Base-by-base conservation (phyloP, 176 grass and related monocot species). In the maize (Zea mays) region DNA sequence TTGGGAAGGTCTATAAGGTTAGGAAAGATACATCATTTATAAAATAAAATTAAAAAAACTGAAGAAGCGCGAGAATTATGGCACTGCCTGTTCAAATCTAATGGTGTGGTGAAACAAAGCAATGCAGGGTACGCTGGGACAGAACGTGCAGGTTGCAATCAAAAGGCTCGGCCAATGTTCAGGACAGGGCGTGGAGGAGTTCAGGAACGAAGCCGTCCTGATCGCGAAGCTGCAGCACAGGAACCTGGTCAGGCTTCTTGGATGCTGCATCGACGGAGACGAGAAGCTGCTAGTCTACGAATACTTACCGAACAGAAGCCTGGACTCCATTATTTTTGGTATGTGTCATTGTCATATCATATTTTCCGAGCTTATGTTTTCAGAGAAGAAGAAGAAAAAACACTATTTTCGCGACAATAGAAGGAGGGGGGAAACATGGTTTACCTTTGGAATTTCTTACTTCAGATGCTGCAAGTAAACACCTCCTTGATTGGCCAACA, bases 1-100 rank as follows among this genome's bases (percentile, higher is more conserved):
- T 92, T 2, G 90, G 79, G 1, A 82, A 79, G 20, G 90, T 92
- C 21, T 92, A 89, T 0, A 89, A 86, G 86, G 75, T 92, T 72
- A 47, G 11, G 12, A 54, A 49, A 16, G 5, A 70, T 3, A 42
- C 1, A 2, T 48, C 3, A 34, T 71, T 43, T 16, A 27, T 27
- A 1, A 27, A 27, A n/a, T n/a, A n/a, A n/a, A n/a, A n/a, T n/a
- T n/a, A 47, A 59, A 27, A 11, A 10, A 12, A 10, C 1, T 9
- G 20, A 0, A 57, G 8, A 72, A 1, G 5, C 42, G 9, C 9
- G 4, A 46, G 38, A 58, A 38, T n/a, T 35, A 21, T 20, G 0
- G 14, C 6, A 16, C 14, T 15, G 0, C 3, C 5, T 48, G 12
- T 36, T 51, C 4, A 70, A 70, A 0, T 36, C 41, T 54, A 37